Evolutionary conservation across 805 yeast genomes (phyloP), one percentile per base, ranked within the genome.

Genomic region (Zygoascus ofunaensis): DNA sequence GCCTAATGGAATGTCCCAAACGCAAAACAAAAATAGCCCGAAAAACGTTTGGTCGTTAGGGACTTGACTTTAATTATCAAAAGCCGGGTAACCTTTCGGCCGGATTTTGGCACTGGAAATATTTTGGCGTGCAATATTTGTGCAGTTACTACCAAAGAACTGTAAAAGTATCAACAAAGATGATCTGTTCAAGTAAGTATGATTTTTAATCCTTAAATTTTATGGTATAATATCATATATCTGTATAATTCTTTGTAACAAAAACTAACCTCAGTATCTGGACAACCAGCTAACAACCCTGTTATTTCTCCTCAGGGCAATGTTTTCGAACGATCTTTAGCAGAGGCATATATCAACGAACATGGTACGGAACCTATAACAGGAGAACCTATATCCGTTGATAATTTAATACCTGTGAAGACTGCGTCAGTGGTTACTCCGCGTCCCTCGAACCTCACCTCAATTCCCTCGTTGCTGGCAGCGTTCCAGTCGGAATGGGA

Each of bases 401-500:
- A 74, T 1, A 92, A 87, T 15, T 64, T 87, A 10, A 65, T 87
- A 5, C 63, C 59, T 2, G 54, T 76, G 18, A 58, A 61, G 45
- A 23, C 47, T n/a, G 36, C 49, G 10, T 50, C 61, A 2, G 62
- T 61, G 26, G 70, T 49, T n/a, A 47, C 49, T 39, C 71, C 66
- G 44, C 64, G 60, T 51, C 76, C 70, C 7, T 69, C 82, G 1
- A 66, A 72, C 0, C 56, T 68, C 47, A 74, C 79, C 19, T 82
- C 94, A 0, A 84, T 89, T 24, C 97, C 97, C 0, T 70, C 84
- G 3, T 62, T 89, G 54, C 66, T 89, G 41, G 70, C 85, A 2
- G 68, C 82, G 1, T 76, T 89, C 49, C 96, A 89, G 59, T 77
- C 80, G 48, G 95, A 87, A 61, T 89, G 94, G 87, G 97, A 89